Evolutionary conservation across 768 basidiomycete species (phyloP), one percentile per base, ranked within the genome.

Genomic region (Tremella fuciformis): DNA sequence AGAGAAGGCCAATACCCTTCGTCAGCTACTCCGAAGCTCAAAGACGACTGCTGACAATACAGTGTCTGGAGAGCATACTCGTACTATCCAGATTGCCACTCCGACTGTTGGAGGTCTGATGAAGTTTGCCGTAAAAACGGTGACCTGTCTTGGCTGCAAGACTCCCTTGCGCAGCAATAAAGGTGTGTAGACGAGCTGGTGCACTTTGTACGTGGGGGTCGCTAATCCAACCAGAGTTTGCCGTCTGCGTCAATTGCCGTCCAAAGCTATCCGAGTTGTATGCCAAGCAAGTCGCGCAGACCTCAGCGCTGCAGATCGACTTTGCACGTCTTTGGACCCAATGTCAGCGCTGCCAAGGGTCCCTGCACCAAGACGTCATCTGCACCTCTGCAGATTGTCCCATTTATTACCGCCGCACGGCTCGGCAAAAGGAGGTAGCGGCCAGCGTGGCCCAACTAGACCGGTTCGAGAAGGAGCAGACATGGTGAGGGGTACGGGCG

Each of bases 321-420:
- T 98, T 96, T 76, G 88, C 94, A 18, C 84, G 93, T 50, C 76
- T 99, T 21, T 99, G 96, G 96, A 98, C 96, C 1, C 94, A 98
- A 72, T 99, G 96, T 68, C 96, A 99, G 73, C 84, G 96, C 22
- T 99, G 96, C 80, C 96, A 99, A 74, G 96, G 96, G 13, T 99
- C 96, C 16, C 80, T 99, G 49, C 96, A 99, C 79, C 92, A 96
- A 69, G 96, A 99, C 73, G 96, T 98, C 8, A 80, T 99, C 25
- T 99, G 94, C 73, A 88, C 90, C 0, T 92, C 89, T 73, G 93
- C 89, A 73, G 96, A 99, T 78, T 99, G 96, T 67, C 96, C 96
- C 0, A 98, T 98, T 60, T 99, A 93, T 78, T 99, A 99, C 75
- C 91, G 96, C 87, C 81, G 96, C 42, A 97, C 97, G 80, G 97